phyloP scores from a whole-genome alignment of 805 yeast species.

The Yamadazyma akitaensis region DNA sequence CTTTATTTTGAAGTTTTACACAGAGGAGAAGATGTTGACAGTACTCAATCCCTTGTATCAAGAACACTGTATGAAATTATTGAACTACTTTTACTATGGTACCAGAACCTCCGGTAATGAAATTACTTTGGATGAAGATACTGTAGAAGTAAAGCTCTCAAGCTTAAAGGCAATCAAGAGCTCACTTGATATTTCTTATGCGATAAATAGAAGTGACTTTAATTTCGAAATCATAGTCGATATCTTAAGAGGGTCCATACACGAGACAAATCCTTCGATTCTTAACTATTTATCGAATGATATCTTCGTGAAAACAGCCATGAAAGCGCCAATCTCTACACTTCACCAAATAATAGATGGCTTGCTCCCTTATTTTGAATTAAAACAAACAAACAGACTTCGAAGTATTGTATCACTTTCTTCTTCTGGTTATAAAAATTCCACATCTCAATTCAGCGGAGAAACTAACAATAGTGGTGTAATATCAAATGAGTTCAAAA shows the following conservation, averaged over 20 bases:
- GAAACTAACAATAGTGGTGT: not conserved
- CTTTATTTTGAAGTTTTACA: conserved; percentile 47
- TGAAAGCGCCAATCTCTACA: conserved; percentile 6
- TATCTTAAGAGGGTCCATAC: conserved; percentile 26
- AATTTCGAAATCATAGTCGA: conserved; percentile 31
- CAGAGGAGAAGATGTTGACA: conserved; percentile 50
- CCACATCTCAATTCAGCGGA: conserved; percentile 10
- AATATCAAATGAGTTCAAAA: conserved; percentile 13
- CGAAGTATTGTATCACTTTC: conserved; percentile 25
- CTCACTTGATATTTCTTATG: conserved; percentile 32
- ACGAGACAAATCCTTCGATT: conserved; percentile 30
- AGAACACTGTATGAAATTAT: conserved; percentile 40
- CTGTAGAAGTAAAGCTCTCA: conserved; percentile 24
- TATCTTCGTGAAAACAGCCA: conserved; percentile 18
- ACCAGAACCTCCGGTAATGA: not conserved
- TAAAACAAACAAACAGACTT: conserved; percentile 16
- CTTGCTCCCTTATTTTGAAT: conserved; percentile 12
- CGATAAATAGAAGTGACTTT: conserved; percentile 26
- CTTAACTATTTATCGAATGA: conserved; percentile 26
- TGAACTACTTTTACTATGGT: conserved; percentile 40
- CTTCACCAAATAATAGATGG: conserved; percentile 8
- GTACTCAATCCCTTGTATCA: conserved; percentile 53
- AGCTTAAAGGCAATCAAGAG: conserved; percentile 34
- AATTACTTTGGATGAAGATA: conserved; percentile 12
- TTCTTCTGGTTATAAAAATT: conserved; percentile 16